A percentile compares a stretch with the other conserved stretches of the same genome.
These are phyloP conservation scores for Heliamphora pulchella DNA, from an alignment of 179 eudicot species.

Conservation along the genomic window DNA sequence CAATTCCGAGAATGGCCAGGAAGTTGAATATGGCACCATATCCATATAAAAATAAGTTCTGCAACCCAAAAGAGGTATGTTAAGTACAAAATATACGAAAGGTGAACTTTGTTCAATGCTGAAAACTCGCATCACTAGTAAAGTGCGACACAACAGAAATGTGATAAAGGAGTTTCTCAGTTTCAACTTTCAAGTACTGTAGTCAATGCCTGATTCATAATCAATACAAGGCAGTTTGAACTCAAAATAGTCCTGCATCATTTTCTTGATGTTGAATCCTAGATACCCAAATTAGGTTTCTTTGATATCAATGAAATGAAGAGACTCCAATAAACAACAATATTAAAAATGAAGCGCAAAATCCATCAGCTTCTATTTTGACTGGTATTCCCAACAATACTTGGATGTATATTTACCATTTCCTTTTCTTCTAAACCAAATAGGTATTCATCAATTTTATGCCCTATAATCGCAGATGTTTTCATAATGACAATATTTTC, in stretches of 20 bases:
- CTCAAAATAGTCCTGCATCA: background rate
- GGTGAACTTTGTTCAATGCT: background rate
- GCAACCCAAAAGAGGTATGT: conserved; percentile 20
- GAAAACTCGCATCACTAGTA: conserved; percentile 4
- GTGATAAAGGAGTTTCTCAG: too few species aligned
- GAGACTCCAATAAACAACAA: background rate
- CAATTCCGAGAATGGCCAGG: conserved; percentile 66
- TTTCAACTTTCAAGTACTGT: too few species aligned
- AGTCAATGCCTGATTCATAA: background rate
- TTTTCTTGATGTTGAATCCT: background rate
- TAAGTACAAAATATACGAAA: background rate
- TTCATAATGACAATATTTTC: too few species aligned
- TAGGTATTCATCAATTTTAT: too few species aligned
- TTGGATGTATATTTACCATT: background rate
- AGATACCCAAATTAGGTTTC: background rate
- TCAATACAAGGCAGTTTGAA: background rate
- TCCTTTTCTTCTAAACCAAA: background rate
- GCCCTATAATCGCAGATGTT: too few species aligned
- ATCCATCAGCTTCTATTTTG: background rate
- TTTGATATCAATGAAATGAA: conserved; percentile 8
- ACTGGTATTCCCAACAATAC: background rate
- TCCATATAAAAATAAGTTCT: conserved; percentile 94
- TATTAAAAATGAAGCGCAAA: background rate
- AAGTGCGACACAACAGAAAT: background rate
- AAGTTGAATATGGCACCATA: conserved; percentile 99